Evolutionary conservation across 345 rosid species (phyloP).

Genomic region (Noccaea caerulescens): DNA sequence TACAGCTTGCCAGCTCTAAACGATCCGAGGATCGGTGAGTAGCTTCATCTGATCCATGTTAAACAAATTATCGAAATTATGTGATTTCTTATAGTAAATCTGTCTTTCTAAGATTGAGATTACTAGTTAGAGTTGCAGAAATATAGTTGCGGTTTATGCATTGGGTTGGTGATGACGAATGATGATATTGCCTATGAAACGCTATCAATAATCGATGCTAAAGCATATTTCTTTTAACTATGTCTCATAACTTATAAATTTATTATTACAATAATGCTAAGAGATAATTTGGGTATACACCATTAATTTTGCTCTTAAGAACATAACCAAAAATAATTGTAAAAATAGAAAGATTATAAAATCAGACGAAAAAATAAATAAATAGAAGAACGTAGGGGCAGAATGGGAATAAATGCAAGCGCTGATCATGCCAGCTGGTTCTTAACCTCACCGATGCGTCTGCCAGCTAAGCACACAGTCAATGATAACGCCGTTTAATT

Average conservation of each 20-base stretch:
- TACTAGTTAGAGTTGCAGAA: too few species aligned
- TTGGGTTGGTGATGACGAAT: too few species aligned
- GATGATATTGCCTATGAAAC: too few species aligned
- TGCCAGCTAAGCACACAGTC: slow-evolving; percentile 42
- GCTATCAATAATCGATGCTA: too few species aligned
- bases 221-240: too few species aligned
- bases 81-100: too few species aligned
- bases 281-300: too few species aligned
- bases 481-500: slow-evolving; percentile 27
- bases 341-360: background rate
- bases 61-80: background rate
- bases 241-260: too few species aligned
- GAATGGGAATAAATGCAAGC: slow-evolving; percentile 8
- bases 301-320: too few species aligned
- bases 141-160: too few species aligned
- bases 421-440: slow-evolving; percentile 35
- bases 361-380: background rate
- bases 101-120: too few species aligned
- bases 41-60: slow-evolving; percentile 10
- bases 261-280: too few species aligned
- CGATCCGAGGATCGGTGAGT: slow-evolving; percentile 93
- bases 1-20: slow-evolving; percentile 90
- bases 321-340: background rate
- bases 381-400: slow-evolving; percentile 11
- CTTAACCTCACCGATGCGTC: slow-evolving; percentile 13